Percentiles rank a stretch among this genome's conserved stretches.
Conservation (phyloP, 2,329 filamentous ascomycete genomes). For the Calonectria multiphialidica region DNA sequence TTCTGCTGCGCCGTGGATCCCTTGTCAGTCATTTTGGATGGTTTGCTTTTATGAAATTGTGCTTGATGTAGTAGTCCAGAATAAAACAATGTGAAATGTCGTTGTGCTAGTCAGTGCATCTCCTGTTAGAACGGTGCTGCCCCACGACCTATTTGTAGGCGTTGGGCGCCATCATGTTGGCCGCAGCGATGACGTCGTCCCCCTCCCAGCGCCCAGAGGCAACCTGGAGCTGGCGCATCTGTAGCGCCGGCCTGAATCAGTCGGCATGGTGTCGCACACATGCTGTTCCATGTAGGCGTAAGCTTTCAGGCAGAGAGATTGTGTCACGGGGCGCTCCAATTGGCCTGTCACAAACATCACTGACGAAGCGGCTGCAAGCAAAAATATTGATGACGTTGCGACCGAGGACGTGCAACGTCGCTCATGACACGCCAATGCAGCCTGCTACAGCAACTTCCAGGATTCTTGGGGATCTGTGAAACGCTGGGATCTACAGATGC, state of each 20-base stretch:
- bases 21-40: conserved; percentile 37
- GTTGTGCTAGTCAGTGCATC: conserved; percentile 12
- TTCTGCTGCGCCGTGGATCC: conserved; percentile 44
- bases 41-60: conserved; percentile 14
- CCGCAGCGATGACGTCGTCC: conserved; percentile 42
- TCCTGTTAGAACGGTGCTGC: conserved; percentile 15
- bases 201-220: conserved; percentile 22
- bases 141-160: conserved; percentile 40
- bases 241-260: conserved; percentile 31
- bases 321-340: not conserved
- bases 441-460: not conserved
- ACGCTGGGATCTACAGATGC: not conserved
- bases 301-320: conserved; percentile 11
- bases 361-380: conserved; percentile 5
- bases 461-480: not conserved
- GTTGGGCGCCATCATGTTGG: conserved; percentile 22
- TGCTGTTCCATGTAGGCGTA: not conserved
- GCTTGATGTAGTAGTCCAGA: not conserved
- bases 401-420: conserved; percentile 1
- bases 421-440: not conserved
- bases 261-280: not conserved
- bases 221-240: conserved; percentile 36
- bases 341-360: not conserved
- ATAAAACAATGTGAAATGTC: conserved; percentile 4
- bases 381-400: conserved; percentile 12